These are phyloP conservation scores for Westerdykella sp. DNA, from an alignment of 2,329 filamentous ascomycete genomes.

Conservation along the genomic window DNA sequence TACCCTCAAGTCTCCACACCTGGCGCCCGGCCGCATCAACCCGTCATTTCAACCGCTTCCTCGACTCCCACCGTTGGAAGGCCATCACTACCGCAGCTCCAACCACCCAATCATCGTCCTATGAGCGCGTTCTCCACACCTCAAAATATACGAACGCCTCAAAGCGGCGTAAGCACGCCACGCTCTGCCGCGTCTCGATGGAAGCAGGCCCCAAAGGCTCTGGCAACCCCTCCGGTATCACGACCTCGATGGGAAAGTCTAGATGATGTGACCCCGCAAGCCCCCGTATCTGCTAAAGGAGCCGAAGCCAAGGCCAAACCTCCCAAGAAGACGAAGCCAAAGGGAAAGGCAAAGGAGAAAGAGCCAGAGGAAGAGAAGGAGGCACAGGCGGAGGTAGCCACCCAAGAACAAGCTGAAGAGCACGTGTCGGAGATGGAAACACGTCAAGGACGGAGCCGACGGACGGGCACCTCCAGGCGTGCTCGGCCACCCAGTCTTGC, in stretches of 20 bases:
- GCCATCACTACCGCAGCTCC: neutral
- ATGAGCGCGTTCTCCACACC: constrained; percentile 26
- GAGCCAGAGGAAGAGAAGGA: constrained; percentile 9
- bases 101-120: neutral
- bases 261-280: too few relatives aligned
- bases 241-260: too few relatives aligned
- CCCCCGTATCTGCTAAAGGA: constrained; percentile 3
- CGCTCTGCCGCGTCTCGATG: constrained; percentile 27
- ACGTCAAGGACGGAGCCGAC: constrained; percentile 26
- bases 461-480: constrained; percentile 24
- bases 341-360: constrained; percentile 19
- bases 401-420: constrained; percentile 13
- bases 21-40: neutral
- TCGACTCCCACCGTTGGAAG: neutral
- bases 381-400: constrained; percentile 8
- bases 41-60: neutral
- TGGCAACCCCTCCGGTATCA: neutral
- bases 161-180: constrained; percentile 21
- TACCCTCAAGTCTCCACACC: constrained; percentile 28
- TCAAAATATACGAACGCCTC: constrained; percentile 16
- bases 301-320: constrained; percentile 18
- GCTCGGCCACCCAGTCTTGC: constrained; percentile 38
- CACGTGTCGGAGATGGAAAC: constrained; percentile 20
- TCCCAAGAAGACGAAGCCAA: constrained; percentile 21
- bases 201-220: constrained; percentile 15